Base-by-base conservation (phyloP, 2,329 filamentous ascomycete genomes). In the Sporothrix schenckii region DNA sequence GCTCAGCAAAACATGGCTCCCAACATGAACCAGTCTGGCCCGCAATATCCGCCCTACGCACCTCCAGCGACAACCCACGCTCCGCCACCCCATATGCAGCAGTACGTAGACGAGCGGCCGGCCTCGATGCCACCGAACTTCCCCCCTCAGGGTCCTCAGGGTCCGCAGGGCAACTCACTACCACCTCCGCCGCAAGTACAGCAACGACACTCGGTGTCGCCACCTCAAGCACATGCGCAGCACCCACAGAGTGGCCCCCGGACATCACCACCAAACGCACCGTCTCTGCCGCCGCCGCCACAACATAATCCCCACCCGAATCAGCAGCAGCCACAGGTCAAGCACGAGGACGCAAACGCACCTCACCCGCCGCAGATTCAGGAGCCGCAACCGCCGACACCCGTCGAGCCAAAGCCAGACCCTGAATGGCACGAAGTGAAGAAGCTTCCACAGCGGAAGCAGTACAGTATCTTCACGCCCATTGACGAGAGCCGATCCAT, bases 401-500 rank as follows among this genome's bases (percentile, higher is more conserved):
- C 88, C 70, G 79, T 84, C 69, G 67, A 72, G 30, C 70, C 4
- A 72, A 72, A 63, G 11, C 71, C 73, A 2, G 5, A 70, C 0
- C 50, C 68, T 3, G 72, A 73, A n/a, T 73, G 69, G 85, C 85
- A 73, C 11, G 83, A 83, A 21, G 85, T 88, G 73, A 87, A 87
- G 79, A 88, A 87, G 74, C 82, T 92, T 73, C 89, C 91, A 2
- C 91, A 90, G 76, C 89, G 92, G 47, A 94, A 94, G 78, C 90
- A 91, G 27, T 91, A 94, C 78, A 97, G 94, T 79, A 98, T 99
- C 72, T 98, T 98, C 78, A 99, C 95, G 0, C 95, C 95, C 0
- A 97, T 99, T 73, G 95, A 98, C 76, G 94, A 97, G 78, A 93
- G 91, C 75, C 88, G 92, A 65, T 97, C 94, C 1, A 90, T 97